A percentile compares a stretch with the other conserved stretches of the same genome.
phyloP scores from a whole-genome alignment of 495 filamentous ascomycete species.

The Talaromyces trachyspermus region DNA sequence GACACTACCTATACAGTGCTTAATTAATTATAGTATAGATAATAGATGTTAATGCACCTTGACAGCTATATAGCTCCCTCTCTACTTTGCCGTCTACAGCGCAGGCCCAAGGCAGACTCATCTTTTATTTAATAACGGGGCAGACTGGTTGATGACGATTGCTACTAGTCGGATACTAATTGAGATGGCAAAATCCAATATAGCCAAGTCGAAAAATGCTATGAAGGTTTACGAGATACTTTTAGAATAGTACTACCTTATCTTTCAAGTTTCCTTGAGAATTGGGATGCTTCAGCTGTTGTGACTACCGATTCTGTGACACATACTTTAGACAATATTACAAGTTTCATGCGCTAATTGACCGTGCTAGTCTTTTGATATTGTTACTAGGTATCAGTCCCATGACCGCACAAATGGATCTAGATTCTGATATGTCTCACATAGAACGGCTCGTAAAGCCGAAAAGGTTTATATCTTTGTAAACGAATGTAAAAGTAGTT shows the following conservation, averaged over 20 bases:
- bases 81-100: slow-evolving; percentile 2
- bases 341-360: neutral
- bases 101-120: slow-evolving; percentile 1
- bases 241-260: slow-evolving; percentile 7
- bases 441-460: neutral
- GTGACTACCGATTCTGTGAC: neutral
- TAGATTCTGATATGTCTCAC: neutral
- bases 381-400: neutral
- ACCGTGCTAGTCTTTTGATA: neutral
- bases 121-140: slow-evolving; percentile 4
- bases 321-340: neutral
- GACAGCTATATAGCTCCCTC: neutral
- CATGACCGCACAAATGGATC: neutral
- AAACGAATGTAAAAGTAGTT: neutral
- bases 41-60: slow-evolving; percentile 7
- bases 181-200: slow-evolving; percentile 5
- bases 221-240: slow-evolving; percentile 8
- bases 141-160: slow-evolving; percentile 3
- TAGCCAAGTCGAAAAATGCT: neutral
- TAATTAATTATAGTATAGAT: slow-evolving; percentile 7
- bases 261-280: neutral
- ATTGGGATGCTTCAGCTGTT: neutral
- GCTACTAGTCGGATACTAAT: neutral
- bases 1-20: slow-evolving; percentile 2
- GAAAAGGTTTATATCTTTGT: neutral